Conservation (phyloP, 257 asterid genomes). For the Solanum pinnatisectum region DNA sequence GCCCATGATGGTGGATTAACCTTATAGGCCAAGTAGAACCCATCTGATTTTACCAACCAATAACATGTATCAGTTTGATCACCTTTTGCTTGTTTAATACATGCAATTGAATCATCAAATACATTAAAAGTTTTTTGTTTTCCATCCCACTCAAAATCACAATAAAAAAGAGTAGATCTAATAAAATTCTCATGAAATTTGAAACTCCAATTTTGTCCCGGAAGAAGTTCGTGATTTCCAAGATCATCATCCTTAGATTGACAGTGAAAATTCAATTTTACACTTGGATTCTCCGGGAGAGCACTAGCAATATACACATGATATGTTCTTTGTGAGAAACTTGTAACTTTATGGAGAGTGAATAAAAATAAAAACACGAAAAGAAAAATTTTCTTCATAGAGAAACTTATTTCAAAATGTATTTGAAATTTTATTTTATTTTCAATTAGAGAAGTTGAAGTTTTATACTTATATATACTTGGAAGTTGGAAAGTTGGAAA, state of each 20-base stretch:
- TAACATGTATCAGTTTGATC: background rate
- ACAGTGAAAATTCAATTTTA: background rate
- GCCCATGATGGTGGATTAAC: background rate
- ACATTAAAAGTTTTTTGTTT: background rate
- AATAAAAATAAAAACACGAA: background rate
- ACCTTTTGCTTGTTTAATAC: background rate
- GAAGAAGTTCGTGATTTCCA: background rate
- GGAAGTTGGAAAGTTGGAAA: no score
- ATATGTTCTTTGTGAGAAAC: background rate
- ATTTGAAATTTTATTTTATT: background rate
- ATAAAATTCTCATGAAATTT: background rate
- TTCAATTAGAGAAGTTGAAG: background rate
- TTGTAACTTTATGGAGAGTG: background rate
- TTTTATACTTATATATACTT: background rate
- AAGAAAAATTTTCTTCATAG: background rate
- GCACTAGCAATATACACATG: background rate
- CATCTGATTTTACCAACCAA: background rate
- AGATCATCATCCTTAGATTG: background rate
- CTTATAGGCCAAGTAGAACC: background rate
- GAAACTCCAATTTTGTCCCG: background rate
- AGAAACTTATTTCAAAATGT: background rate
- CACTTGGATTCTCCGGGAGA: background rate
- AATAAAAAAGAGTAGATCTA: background rate
- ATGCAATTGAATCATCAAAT: background rate
- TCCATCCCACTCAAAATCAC: background rate